These are phyloP conservation scores for Pseudonitzschia pungens DNA, from an alignment of 108 stramenopile genomes.

Conservation along the genomic window DNA sequence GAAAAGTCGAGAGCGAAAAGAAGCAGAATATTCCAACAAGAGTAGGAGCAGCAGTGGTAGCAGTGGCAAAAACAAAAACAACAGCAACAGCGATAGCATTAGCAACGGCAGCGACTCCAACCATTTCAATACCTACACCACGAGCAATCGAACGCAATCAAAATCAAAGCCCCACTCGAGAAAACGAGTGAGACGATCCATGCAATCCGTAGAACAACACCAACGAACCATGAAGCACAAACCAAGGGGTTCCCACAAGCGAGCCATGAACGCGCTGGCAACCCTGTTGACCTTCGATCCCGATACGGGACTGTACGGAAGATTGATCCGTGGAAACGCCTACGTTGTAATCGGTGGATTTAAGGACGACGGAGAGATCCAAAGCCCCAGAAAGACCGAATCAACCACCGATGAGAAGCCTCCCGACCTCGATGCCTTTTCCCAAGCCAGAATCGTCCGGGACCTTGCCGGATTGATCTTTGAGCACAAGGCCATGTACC, in stretches of 20 bases:
- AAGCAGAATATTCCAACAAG: no score
- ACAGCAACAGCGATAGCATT: background rate
- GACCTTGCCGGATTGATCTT: constrained; percentile 16
- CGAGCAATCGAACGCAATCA: background rate
- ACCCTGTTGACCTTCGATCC: constrained; percentile 17
- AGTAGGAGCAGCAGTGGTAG: background rate
- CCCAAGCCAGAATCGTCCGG: constrained; percentile 14
- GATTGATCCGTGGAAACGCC: constrained; percentile 13
- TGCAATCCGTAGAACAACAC: background rate
- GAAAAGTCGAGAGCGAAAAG: background rate
- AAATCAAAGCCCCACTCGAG: background rate
- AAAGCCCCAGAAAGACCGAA: background rate
- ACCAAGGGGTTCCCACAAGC: background rate
- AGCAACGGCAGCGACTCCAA: background rate
- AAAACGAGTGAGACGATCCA: constrained; percentile 4
- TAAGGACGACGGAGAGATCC: background rate
- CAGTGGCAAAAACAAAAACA: background rate
- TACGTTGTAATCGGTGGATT: constrained; percentile 8
- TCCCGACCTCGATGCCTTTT: background rate
- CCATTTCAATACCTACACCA: background rate
- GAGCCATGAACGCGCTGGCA: constrained; percentile 1
- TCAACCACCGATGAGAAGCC: background rate
- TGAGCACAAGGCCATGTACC: constrained; percentile 16
- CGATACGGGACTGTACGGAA: constrained; percentile 2
- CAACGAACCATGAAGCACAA: background rate